Evolutionary conservation across 805 yeast species (phyloP), one percentile per base, ranked within the genome.

Genomic region (Cyberlindnera euphorbiiphila): DNA sequence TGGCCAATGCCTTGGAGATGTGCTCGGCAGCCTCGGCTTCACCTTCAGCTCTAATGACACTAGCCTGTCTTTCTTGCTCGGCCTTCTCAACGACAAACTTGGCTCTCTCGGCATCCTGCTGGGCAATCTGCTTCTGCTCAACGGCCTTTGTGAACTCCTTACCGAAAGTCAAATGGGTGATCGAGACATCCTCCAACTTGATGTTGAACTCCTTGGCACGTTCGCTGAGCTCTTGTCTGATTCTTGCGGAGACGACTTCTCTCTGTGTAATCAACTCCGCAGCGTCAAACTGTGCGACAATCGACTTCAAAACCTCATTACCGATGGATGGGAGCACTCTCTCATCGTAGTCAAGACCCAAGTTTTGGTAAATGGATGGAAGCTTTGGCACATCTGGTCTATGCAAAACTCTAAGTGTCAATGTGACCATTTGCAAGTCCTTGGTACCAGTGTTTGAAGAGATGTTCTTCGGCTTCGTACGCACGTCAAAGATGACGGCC

Each of bases 21-120:
- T 80, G 80, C 43, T 93, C 98, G 4, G 98, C 98, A 41, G 96
- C 87, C 64, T 93, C 98, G 34, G 98, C 98, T 68, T 93, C 98
- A 66, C 98, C 98, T 66, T 93, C 98, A 20, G 98, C 98, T 56
- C 98, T 79, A 50, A 93, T 89, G 54, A 93, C 87, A 32, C 85
- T 70, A 2, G 98, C 98, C 62, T 84, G 89, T 60, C 95, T 78
- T 64, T 91, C 98, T 68, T 93, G 98, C 64, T 93, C 97, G 8
- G 98, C 98, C 60, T 84, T 84, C 59, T 89, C 97, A 39, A 93
- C 97, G 36, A 86, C 70, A 59, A 78, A 93, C 57, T 83, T 84
- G 42, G 98, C 96, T 51, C 98, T 76, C 69, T 93, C 98, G 17
- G 98, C 98, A 60, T 93, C 98, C 66, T 93, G 98, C 68, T 93